Conservation (phyloP, 2,329 filamentous ascomycete species). For the Penicillium olsonii region DNA sequence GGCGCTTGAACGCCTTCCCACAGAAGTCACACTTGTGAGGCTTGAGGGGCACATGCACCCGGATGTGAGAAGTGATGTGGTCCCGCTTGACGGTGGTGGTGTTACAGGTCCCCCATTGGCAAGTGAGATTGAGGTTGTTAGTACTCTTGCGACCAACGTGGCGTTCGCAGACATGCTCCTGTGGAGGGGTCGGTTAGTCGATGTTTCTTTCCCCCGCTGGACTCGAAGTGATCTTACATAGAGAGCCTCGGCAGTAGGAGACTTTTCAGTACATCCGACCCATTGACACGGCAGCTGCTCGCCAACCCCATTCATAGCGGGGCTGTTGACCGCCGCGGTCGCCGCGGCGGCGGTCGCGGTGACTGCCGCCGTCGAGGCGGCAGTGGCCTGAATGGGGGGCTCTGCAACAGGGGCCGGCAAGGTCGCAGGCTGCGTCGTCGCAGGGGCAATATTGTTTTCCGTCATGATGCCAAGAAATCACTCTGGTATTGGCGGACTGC, state of each 20-base stretch:
- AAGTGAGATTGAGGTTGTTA: constrained; percentile 96
- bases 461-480: constrained; percentile 44
- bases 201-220: neutral
- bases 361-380: constrained; percentile 32
- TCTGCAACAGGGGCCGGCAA: constrained; percentile 29
- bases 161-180: constrained; percentile 98
- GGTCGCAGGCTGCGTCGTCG: constrained; percentile 25
- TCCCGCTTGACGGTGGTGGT: constrained; percentile 98
- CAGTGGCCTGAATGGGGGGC: constrained; percentile 23
- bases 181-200: constrained; percentile 1
- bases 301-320: constrained; percentile 33
- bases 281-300: constrained; percentile 59
- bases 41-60: constrained; percentile 97
- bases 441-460: constrained; percentile 36
- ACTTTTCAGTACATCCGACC: constrained; percentile 63
- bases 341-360: constrained; percentile 40
- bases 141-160: constrained; percentile 99
- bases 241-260: constrained; percentile 59
- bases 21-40: constrained; percentile 99
- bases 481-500: constrained; percentile 35
- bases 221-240: constrained; percentile 53
- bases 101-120: constrained; percentile 93
- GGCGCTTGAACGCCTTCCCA: constrained; percentile 97
- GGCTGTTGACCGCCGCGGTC: constrained; percentile 38
- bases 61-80: constrained; percentile 98